Evolutionary conservation across 2,329 filamentous ascomycete species (phyloP).

Genomic region (Diaporthe vexans): DNA sequence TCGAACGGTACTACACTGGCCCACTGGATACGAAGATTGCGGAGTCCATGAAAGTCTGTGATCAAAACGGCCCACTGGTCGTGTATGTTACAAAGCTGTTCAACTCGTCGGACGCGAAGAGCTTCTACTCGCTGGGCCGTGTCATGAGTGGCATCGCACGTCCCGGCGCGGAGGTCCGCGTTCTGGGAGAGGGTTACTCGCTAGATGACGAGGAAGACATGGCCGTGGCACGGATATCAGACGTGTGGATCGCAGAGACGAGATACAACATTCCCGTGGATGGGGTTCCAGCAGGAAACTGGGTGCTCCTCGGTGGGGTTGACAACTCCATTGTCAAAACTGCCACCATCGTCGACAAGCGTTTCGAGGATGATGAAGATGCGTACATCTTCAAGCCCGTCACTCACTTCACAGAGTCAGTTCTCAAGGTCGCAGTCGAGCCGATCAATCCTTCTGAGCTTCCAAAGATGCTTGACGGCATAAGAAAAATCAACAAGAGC

Average conservation of each 20-base stretch:
- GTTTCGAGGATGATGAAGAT: conserved; percentile 88
- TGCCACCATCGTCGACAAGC: conserved; percentile 87
- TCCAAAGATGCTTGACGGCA: conserved; percentile 97
- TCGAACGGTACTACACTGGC: conserved; percentile 93
- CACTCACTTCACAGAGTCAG: conserved; percentile 95
- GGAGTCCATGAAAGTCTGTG: conserved; percentile 82
- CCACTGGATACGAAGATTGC: conserved; percentile 87
- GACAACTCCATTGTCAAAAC: conserved; percentile 99
- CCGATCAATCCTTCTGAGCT: conserved; percentile 98
- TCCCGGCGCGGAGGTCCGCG: conserved; percentile 85
- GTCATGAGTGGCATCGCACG: conserved; percentile 93
- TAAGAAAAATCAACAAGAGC: conserved; percentile 97
- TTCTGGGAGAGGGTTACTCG: conserved; percentile 95
- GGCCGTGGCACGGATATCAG: conserved; percentile 85
- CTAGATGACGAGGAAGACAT: conserved; percentile 99
- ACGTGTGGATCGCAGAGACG: conserved; percentile 92
- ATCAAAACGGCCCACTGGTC: conserved; percentile 92
- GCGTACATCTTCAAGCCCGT: conserved; percentile 96
- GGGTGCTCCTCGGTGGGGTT: conserved; percentile 90
- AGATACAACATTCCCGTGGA: conserved; percentile 93
- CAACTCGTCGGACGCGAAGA: conserved; percentile 89
- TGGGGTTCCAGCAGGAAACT: conserved; percentile 93
- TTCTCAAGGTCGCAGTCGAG: conserved; percentile 97
- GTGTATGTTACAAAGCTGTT: conserved; percentile 94
- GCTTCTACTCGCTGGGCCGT: conserved; percentile 90